A percentile compares a stretch with the other conserved stretches of the same genome.
These are phyloP conservation scores for Physocladia obscura DNA, from an alignment of 192 early-diverging fungal genomes.

Conservation along the genomic window DNA sequence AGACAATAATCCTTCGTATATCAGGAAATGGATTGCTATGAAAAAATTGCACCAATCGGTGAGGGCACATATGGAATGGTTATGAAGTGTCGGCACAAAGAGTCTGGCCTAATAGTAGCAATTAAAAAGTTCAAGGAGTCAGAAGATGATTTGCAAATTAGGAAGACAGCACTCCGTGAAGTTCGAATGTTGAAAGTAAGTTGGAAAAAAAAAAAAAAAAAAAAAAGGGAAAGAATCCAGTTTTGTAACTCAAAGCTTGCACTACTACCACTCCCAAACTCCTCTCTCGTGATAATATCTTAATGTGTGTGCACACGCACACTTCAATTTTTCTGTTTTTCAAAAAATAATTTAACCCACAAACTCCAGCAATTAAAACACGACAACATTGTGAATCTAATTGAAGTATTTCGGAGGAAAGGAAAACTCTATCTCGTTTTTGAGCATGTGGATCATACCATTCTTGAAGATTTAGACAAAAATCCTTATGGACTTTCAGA, in stretches of 20 bases:
- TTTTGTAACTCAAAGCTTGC: too few relatives aligned
- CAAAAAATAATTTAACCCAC: not conserved
- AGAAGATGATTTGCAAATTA: slow-evolving; percentile 65
- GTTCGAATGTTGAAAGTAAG: slow-evolving; percentile 63
- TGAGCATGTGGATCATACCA: slow-evolving; percentile 68
- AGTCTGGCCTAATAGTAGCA: slow-evolving; percentile 63
- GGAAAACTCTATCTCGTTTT: slow-evolving; percentile 68
- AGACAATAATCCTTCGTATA: not conserved
- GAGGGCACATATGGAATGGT: slow-evolving; percentile 69
- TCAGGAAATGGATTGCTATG: slow-evolving; percentile 61
- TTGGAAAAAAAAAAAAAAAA: not conserved
- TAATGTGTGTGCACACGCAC: too few relatives aligned
- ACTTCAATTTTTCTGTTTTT: not conserved
- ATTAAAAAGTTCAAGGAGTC: slow-evolving; percentile 70
- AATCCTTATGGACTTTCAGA: slow-evolving; percentile 58
- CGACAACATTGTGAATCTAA: slow-evolving; percentile 68
- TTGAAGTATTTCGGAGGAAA: slow-evolving; percentile 63
- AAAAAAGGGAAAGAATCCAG: slow-evolving; percentile 6
- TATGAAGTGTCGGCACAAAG: slow-evolving; percentile 67
- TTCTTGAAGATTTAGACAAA: slow-evolving; percentile 63
- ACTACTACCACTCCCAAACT: too few relatives aligned
- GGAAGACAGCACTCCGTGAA: slow-evolving; percentile 63
- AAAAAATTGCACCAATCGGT: slow-evolving; percentile 63
- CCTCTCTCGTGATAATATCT: too few relatives aligned
- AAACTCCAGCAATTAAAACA: slow-evolving; percentile 61